phyloP scores from a whole-genome alignment of 306 rosid species.

The Ceratonia siliqua region DNA sequence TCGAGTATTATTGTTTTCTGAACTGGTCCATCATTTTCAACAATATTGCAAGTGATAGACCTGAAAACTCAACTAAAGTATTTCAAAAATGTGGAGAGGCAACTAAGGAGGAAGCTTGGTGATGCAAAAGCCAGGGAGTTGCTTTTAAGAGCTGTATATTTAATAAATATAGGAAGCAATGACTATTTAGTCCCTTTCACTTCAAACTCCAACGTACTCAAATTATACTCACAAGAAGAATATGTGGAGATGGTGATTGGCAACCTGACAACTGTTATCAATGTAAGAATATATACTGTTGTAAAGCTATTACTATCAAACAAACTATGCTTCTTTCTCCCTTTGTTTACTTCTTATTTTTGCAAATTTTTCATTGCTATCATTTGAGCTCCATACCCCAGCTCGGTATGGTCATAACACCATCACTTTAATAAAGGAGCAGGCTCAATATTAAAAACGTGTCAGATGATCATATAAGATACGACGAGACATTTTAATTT shows the following conservation, averaged over 20 bases:
- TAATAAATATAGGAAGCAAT: constrained; percentile 55
- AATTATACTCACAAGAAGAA: constrained; percentile 30
- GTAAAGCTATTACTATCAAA: not conserved
- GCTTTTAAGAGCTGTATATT: constrained; percentile 53
- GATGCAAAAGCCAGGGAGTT: constrained; percentile 41
- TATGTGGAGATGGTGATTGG: constrained; percentile 37
- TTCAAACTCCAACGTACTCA: constrained; percentile 42
- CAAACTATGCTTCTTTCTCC: too few relatives aligned
- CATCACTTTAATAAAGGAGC: too few relatives aligned
- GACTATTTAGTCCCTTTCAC: constrained; percentile 52
- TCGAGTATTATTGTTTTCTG: too few relatives aligned
- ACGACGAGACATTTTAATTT: too few relatives aligned
- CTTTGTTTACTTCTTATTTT: too few relatives aligned
- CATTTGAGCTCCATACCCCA: too few relatives aligned
- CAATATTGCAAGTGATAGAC: constrained; percentile 45
- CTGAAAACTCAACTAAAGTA: constrained; percentile 44
- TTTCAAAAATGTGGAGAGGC: constrained; percentile 36
- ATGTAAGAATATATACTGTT: constrained; percentile 29
- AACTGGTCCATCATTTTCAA: too few relatives aligned
- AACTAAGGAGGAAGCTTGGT: constrained; percentile 41
- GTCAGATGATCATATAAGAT: too few relatives aligned
- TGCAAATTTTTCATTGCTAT: too few relatives aligned
- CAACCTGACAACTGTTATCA: constrained; percentile 28
- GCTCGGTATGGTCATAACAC: too few relatives aligned
- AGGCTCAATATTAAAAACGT: too few relatives aligned